A percentile compares a stretch with the other conserved stretches of the same genome.
phyloP scores from a whole-genome alignment of 129 eudicot species.

The Lactuca sativa region DNA sequence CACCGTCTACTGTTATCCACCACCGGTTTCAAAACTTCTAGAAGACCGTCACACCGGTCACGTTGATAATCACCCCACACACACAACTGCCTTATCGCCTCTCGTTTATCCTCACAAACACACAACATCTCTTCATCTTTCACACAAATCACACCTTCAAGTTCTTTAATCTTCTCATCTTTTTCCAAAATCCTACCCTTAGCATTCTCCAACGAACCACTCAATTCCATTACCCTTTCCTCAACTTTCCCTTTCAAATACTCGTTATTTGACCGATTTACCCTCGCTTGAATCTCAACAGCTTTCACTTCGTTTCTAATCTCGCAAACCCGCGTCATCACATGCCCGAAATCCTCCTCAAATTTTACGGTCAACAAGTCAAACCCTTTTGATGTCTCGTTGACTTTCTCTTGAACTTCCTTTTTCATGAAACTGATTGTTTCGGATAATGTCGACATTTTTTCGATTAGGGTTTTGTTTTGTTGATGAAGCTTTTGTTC shows the following conservation, averaged over 20 bases:
- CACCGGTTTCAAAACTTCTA: slow-evolving; percentile 30
- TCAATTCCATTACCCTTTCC: slow-evolving; percentile 23
- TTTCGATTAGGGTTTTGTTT: slow-evolving; percentile 52
- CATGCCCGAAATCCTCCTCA: slow-evolving; percentile 75
- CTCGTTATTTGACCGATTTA: slow-evolving; percentile 39
- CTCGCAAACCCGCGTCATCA: slow-evolving; percentile 53
- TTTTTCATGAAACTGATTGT: slow-evolving; percentile 36
- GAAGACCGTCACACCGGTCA: slow-evolving; percentile 46
- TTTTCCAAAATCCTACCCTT: slow-evolving; percentile 25
- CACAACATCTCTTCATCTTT: slow-evolving; percentile 51
- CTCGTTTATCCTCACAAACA: slow-evolving; percentile 67
- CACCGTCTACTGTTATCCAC: slow-evolving; percentile 5
- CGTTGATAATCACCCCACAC: slow-evolving; percentile 76
- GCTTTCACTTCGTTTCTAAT: slow-evolving; percentile 58
- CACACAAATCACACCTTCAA: slow-evolving; percentile 44
- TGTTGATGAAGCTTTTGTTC: slow-evolving; percentile 61
- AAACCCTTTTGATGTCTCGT: slow-evolving; percentile 39
- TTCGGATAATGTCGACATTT: slow-evolving; percentile 39
- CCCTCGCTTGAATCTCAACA: slow-evolving; percentile 41
- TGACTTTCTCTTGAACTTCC: slow-evolving; percentile 51
- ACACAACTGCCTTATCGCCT: slow-evolving; percentile 81
- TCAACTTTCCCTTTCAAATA: slow-evolving; percentile 27
- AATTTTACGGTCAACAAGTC: slow-evolving; percentile 63
- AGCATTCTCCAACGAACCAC: slow-evolving; percentile 23
- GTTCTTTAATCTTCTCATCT: slow-evolving; percentile 45